Evolutionary conservation across 768 basidiomycete species (phyloP), one percentile per base, ranked within the genome.

Genomic region (Tricholoma saponaceum): DNA sequence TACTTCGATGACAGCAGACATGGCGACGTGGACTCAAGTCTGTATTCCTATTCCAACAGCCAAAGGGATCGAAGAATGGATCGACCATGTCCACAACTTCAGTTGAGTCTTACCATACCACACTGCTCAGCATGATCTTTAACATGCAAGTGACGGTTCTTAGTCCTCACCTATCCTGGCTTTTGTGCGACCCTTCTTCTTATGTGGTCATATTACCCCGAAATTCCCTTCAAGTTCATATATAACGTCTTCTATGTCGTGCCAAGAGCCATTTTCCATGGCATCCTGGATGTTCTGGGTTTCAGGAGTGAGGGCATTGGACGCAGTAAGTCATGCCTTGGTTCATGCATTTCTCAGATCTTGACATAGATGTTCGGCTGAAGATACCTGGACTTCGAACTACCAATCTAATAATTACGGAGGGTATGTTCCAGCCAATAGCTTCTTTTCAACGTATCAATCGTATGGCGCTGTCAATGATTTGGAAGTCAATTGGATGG

Each of bases 401-500:
- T 51, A 57, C 20, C 56, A 57, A 37, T 57, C 49, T 13, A n/a
- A 12, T 51, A 23, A 57, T 5, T 51, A 41, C n/a, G 35, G 56
- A 5, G 56, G 56, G 12, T 37, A 49, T 43, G 26, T 32, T 20
- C 56, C 56, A 7, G 37, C 25, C 18, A 43, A 51, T 43, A 57
- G 56, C 18, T 41, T 28, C 7, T 51, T 57, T 16, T n/a, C 49
- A 2, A 12, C 33, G 5, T 57, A 51, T 28, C 56, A 57, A 30
- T 57, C 56, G 2, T 33, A 30, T 4, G 50, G 49, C 9, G 56
- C 50, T 13, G 43, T 22, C 20, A 44, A 22, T 12, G 43, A 44
- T 14, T 20, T 44, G 20, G 43, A 23, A 12, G 22, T 44, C 43
- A 44, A 44, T 23, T 44, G 43, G 43, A 14, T 12, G 8, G 10